These are phyloP conservation scores for Exophiala sp. DNA, from an alignment of 2,329 filamentous ascomycete genomes.

Conservation along the genomic window DNA sequence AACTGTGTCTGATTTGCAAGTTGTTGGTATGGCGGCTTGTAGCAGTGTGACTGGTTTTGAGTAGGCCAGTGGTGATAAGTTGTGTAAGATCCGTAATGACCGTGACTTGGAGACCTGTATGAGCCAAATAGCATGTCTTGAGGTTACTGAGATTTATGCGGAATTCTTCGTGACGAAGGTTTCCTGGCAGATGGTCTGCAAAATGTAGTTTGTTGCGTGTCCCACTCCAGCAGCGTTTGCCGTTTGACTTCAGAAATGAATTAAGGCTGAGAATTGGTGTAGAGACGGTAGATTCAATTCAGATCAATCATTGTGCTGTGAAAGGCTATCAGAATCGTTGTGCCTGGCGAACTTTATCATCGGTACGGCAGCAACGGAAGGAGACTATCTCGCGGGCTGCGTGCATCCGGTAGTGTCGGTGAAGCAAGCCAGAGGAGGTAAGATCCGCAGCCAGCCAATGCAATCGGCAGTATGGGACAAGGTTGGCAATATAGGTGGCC, in stretches of 20 bases:
- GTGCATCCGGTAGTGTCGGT: background rate
- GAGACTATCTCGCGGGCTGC: background rate
- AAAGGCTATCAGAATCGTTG: background rate
- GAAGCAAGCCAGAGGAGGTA: background rate
- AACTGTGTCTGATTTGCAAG: slow-evolving; percentile 28
- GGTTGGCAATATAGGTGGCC: background rate
- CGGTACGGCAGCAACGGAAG: too few species aligned
- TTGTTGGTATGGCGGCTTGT: slow-evolving; percentile 32
- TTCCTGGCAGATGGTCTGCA: background rate
- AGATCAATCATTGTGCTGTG: background rate
- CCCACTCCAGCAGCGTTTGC: background rate
- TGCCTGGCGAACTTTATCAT: too few species aligned
- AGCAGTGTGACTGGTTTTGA: slow-evolving; percentile 31
- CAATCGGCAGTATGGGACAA: background rate
- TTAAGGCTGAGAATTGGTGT: background rate
- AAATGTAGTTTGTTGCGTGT: background rate
- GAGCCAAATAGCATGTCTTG: slow-evolving; percentile 19
- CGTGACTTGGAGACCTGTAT: slow-evolving; percentile 6
- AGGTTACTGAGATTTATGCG: background rate
- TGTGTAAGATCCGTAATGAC: slow-evolving; percentile 7
- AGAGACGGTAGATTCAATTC: background rate
- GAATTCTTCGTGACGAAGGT: background rate
- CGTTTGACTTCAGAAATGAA: background rate
- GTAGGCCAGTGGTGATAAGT: slow-evolving; percentile 31
- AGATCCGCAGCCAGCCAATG: background rate